A percentile compares a stretch with the other conserved stretches of the same genome.
These are phyloP conservation scores for Russula olivacea DNA, from an alignment of 768 basidiomycete species.

Conservation along the genomic window DNA sequence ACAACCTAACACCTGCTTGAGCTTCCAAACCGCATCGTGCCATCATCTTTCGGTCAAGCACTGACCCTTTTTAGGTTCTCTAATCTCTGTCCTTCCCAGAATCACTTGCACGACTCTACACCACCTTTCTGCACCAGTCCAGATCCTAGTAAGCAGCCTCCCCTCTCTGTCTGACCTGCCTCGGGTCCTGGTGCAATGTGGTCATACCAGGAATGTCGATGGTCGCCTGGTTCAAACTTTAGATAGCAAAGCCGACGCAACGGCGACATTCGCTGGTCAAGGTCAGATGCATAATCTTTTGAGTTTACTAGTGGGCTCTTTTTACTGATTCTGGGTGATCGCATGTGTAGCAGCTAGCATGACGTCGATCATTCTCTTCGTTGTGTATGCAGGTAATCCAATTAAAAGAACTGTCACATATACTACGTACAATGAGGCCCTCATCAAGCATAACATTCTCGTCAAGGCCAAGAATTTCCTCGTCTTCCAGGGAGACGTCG, in stretches of 20 bases:
- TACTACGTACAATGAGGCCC: constrained; percentile 80
- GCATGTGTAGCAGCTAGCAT: constrained; percentile 64
- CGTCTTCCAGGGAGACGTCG: constrained; percentile 98
- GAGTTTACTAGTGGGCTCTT: background rate
- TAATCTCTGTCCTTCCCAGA: too few relatives aligned
- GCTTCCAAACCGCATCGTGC: too few relatives aligned
- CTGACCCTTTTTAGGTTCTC: too few relatives aligned
- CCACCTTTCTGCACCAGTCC: too few relatives aligned
- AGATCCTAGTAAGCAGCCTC: too few relatives aligned
- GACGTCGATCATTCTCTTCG: constrained; percentile 76
- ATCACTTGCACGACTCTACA: too few relatives aligned
- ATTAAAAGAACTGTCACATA: constrained; percentile 68
- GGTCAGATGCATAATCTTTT: constrained; percentile 37
- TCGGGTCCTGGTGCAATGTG: too few relatives aligned
- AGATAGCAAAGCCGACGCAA: constrained; percentile 82
- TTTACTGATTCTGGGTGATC: constrained; percentile 5
- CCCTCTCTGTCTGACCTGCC: too few relatives aligned
- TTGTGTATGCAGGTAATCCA: constrained; percentile 48
- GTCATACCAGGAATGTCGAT: constrained; percentile 75
- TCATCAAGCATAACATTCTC: constrained; percentile 87
- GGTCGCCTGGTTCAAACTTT: constrained; percentile 87
- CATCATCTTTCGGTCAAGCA: too few relatives aligned
- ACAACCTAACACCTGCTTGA: too few relatives aligned
- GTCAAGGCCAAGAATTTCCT: constrained; percentile 99
- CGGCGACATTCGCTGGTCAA: too few relatives aligned